Base-by-base conservation (phyloP, 2,329 filamentous ascomycete species). In the Celoporthe dispersa region DNA sequence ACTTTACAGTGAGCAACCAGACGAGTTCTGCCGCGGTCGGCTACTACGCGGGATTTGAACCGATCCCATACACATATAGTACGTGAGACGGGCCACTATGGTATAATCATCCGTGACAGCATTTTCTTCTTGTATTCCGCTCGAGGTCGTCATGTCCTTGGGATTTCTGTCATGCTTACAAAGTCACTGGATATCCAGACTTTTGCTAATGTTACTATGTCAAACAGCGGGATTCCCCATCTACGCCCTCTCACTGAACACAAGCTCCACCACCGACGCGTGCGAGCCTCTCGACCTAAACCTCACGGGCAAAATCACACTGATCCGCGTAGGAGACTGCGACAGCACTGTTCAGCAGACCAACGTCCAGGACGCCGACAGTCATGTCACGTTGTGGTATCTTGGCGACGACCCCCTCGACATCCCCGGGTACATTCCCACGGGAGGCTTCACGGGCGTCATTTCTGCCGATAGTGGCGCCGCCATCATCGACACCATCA, bases 361-460 rank as follows among this genome's bases (percentile, higher is more conserved):
- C 1, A 82, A 82, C 66, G 77, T 80, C 3, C 78, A 77, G 31
- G 78, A 78, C 3, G 79, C 78, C 53, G 82, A 81, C 39, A 81
- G 79, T 8, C 78, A 80, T 60, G 81, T 82, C 39, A 77, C 83
- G 48, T 75, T 83, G 69, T 79, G 82, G 72, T 83, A 82, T 72
- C 81, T 81, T 72, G 80, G 72, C 41, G 73, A 73, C 7, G 64
- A 72, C 37, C 71, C 74, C 1, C 35, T 68, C 19, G 72, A 68
- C 0, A 44, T 72, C 0, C 74, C 74, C 2, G 66, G 62, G 1
- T 70, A 71, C 0, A 41, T 22, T 12, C 39, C 60, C 2, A 60
- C 59, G 0, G 72, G 70, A 22, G 72, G 71, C 11, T 64, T 61
- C 8, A 72, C 62, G 9, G 74, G 71, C 25, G 70, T 74, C 48